A percentile compares a stretch with the other conserved stretches of the same genome.
These are phyloP conservation scores for Colletotrichum cuscutae DNA, from an alignment of 2,329 filamentous ascomycete genomes.

Conservation along the genomic window DNA sequence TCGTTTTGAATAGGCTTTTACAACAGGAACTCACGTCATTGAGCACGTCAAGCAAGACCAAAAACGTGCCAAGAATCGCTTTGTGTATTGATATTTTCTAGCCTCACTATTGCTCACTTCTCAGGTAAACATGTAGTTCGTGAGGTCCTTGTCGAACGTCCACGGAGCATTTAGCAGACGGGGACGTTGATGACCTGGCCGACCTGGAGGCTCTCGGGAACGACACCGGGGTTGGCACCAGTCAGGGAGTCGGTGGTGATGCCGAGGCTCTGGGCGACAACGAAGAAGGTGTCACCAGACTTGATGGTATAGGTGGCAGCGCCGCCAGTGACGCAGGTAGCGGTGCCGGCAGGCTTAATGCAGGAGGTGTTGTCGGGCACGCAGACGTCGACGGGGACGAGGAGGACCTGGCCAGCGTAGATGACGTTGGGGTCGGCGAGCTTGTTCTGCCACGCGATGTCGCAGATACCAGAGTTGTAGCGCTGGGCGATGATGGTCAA, in stretches of 20 bases:
- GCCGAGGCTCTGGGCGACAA: conserved; percentile 84
- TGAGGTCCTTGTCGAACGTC: too few relatives aligned
- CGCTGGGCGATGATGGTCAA: conserved; percentile 8
- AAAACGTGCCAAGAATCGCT: too few relatives aligned
- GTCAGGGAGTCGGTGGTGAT: conserved; percentile 13
- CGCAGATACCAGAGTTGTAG: conserved; percentile 22
- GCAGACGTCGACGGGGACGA: conserved; percentile 14
- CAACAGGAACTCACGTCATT: too few relatives aligned
- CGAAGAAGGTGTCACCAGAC: conserved; percentile 81
- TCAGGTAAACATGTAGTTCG: neutral
- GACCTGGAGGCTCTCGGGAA: neutral
- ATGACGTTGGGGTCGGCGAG: conserved; percentile 21
- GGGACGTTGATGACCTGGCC: conserved; percentile 22
- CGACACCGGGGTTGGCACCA: conserved; percentile 14
- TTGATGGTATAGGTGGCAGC: conserved; percentile 68
- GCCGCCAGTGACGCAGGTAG: conserved; percentile 15
- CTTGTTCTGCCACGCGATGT: conserved; percentile 15
- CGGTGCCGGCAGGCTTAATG: neutral
- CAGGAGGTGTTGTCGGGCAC: conserved; percentile 21
- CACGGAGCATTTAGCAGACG: neutral
- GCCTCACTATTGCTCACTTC: too few relatives aligned
- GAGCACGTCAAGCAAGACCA: too few relatives aligned
- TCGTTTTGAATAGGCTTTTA: too few relatives aligned
- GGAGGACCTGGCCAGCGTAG: neutral
- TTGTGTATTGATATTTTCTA: too few relatives aligned